These are phyloP conservation scores for Fusarium lateritium DNA, from an alignment of 2,329 filamentous ascomycete genomes.

Conservation along the genomic window DNA sequence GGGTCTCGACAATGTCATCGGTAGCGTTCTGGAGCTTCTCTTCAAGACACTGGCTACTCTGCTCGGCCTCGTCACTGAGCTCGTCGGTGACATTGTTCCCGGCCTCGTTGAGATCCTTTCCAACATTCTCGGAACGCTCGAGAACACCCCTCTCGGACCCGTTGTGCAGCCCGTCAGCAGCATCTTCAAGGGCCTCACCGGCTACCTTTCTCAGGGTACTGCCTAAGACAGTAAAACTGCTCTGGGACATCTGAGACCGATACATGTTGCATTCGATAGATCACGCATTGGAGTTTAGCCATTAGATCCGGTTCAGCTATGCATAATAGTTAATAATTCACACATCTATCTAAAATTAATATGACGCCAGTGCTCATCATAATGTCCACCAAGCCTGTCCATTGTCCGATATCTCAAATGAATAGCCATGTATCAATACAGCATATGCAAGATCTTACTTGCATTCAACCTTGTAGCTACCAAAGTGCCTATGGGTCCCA, in stretches of 20 bases:
- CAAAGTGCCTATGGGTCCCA: constrained; percentile 2
- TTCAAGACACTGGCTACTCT: constrained; percentile 29
- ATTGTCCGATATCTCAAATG: no score
- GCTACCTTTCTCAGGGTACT: constrained; percentile 19
- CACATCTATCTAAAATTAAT: constrained; percentile 4
- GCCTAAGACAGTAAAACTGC: neutral
- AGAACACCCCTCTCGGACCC: constrained; percentile 19
- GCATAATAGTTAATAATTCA: constrained; percentile 18
- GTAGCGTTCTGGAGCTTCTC: constrained; percentile 1
- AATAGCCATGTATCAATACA: no score
- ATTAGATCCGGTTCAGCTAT: constrained; percentile 15
- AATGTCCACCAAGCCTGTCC: no score
- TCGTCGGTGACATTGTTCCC: constrained; percentile 32
- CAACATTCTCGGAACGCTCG: constrained; percentile 22
- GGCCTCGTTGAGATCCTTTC: constrained; percentile 23
- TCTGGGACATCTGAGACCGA: neutral
- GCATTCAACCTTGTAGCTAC: constrained; percentile 25
- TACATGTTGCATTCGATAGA: constrained; percentile 1
- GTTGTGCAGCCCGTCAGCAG: constrained; percentile 17
- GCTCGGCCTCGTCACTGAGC: constrained; percentile 17
- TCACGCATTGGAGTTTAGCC: constrained; percentile 15
- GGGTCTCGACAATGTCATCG: constrained; percentile 25
- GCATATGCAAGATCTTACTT: neutral
- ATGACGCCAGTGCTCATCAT: neutral
- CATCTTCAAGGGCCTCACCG: constrained; percentile 10